phyloP scores from a whole-genome alignment of 495 filamentous ascomycete species.

The Lasiosphaeria hispida region DNA sequence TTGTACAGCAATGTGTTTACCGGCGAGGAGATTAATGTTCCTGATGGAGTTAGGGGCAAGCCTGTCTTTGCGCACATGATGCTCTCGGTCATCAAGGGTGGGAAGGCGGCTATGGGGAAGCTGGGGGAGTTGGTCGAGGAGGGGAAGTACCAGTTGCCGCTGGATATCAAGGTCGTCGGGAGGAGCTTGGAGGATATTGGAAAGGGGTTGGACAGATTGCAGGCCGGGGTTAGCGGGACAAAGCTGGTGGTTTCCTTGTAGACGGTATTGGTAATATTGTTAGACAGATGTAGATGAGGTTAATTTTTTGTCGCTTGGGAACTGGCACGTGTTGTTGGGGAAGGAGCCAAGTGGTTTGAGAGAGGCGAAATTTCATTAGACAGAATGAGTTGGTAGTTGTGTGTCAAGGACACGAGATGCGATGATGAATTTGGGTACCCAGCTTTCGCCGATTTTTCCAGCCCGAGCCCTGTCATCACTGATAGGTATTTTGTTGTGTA shows the following conservation, averaged over 20 bases:
- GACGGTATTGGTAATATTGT: not conserved
- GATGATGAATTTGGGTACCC: too few species aligned
- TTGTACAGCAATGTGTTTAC: conserved; percentile 37
- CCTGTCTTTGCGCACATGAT: conserved; percentile 27
- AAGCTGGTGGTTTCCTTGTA: conserved; percentile 37
- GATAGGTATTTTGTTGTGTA: too few species aligned
- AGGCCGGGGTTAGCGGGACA: conserved; percentile 33
- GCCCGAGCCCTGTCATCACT: too few species aligned
- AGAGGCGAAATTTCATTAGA: too few species aligned
- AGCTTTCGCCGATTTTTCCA: too few species aligned
- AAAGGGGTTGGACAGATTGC: conserved; percentile 31
- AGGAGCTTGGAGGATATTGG: conserved; percentile 31
- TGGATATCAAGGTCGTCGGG: conserved; percentile 31
- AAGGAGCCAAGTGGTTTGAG: too few species aligned
- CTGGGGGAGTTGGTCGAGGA: conserved; percentile 24
- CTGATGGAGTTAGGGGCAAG: conserved; percentile 24
- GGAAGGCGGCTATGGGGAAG: conserved; percentile 14
- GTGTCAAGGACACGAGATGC: too few species aligned
- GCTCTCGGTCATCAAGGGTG: conserved; percentile 12
- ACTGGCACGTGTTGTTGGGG: too few species aligned
- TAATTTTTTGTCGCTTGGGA: too few species aligned
- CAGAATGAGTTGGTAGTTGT: too few species aligned
- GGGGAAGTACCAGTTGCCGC: conserved; percentile 28
- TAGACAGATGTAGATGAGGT: too few species aligned
- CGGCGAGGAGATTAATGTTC: conserved; percentile 22